A percentile compares a stretch with the other conserved stretches of the same genome.
Evolutionary conservation across 495 filamentous ascomycete species (phyloP).

Genomic region (Jackrogersella multiformis): DNA sequence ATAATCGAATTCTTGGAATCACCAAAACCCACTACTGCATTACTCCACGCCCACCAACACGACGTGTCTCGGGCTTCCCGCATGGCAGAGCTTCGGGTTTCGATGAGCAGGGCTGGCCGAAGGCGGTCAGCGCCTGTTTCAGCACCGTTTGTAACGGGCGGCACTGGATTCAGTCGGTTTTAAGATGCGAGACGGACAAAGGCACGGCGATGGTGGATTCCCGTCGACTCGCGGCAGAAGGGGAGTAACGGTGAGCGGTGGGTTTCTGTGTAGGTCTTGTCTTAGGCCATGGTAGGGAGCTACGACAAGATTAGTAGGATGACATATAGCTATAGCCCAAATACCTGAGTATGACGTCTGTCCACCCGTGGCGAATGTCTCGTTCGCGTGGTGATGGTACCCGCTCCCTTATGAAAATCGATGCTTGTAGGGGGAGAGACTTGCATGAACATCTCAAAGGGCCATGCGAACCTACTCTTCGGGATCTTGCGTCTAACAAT

Average conservation of each 20-base stretch:
- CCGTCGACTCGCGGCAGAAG: neutral
- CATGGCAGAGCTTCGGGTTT: neutral
- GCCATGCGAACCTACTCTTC: conserved; percentile 3
- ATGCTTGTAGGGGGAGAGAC: conserved; percentile 14
- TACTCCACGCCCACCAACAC: neutral
- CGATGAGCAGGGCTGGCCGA: neutral
- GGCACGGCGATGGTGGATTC: neutral
- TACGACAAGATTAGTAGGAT: neutral
- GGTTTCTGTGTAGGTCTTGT: conserved; percentile 4
- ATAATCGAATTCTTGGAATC: too few relatives aligned
- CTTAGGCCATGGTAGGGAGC: neutral
- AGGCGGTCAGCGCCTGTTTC: conserved; percentile 10
- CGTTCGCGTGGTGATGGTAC: neutral
- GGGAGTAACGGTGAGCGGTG: neutral
- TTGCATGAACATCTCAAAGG: conserved; percentile 17
- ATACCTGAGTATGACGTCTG: conserved; percentile 6
- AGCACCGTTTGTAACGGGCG: neutral
- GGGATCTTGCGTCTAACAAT: conserved; percentile 27
- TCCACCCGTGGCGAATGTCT: neutral
- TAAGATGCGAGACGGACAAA: conserved; percentile 12
- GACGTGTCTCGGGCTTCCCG: conserved; percentile 14
- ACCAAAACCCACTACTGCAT: too few relatives aligned
- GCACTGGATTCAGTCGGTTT: too few relatives aligned
- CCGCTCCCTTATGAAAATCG: neutral
- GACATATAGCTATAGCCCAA: neutral